Evolutionary conservation across 345 rosid genomes (phyloP).

Genomic region (Anacardium occidentale): DNA sequence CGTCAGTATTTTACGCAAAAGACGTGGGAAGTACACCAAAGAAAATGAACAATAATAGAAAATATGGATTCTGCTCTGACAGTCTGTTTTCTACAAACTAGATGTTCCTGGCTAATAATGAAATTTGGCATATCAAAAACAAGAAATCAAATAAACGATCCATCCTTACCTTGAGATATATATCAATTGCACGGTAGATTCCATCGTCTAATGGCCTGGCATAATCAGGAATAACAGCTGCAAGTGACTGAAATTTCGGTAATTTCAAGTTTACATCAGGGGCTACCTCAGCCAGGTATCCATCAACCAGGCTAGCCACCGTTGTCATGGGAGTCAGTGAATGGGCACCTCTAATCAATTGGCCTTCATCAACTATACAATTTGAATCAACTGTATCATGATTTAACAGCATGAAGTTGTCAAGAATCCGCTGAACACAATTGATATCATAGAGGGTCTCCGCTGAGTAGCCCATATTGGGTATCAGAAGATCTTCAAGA

Average conservation of each 20-base stretch:
- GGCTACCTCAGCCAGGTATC: constrained; percentile 68
- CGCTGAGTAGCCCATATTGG: constrained; percentile 46
- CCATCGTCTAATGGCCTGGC: constrained; percentile 73
- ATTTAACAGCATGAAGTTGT: constrained; percentile 54
- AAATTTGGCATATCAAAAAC: no score
- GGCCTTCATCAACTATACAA: constrained; percentile 44
- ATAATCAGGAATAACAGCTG: constrained; percentile 60
- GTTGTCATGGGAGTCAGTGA: constrained; percentile 44
- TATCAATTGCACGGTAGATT: constrained; percentile 67
- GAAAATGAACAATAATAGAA: no score
- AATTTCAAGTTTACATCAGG: constrained; percentile 68
- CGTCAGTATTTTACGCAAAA: no score
- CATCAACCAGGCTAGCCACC: constrained; percentile 64
- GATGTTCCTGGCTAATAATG: no score
- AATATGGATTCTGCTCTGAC: no score
- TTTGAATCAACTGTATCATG: constrained; percentile 23
- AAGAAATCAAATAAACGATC: no score
- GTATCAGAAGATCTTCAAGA: constrained; percentile 61
- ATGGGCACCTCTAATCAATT: constrained; percentile 34
- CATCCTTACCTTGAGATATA: constrained; percentile 59
- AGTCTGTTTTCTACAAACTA: no score
- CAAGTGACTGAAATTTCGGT: constrained; percentile 58
- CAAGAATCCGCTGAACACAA: constrained; percentile 60
- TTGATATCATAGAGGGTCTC: constrained; percentile 69
- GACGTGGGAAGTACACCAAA: no score